Percentiles rank a stretch among this genome's conserved stretches.
Conservation (phyloP, 345 rosid species). For the Gossypium raimondii region DNA sequence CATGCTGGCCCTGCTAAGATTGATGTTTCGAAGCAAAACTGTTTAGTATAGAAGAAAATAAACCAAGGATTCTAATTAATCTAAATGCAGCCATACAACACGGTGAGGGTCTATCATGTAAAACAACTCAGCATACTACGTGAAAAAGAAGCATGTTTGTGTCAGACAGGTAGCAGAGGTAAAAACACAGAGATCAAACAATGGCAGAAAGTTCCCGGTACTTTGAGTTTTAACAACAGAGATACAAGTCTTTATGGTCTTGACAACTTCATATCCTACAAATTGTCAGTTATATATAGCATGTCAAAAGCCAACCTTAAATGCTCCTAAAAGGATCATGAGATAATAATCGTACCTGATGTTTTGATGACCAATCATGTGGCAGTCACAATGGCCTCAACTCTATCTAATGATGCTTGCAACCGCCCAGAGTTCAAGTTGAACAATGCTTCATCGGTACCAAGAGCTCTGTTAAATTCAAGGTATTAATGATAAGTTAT, state of each 20-base stretch:
- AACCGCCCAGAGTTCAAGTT: slow-evolving; percentile 77
- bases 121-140: neutral
- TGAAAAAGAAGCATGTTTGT: neutral
- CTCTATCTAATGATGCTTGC: slow-evolving; percentile 82
- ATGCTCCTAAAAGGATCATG: neutral
- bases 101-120: neutral
- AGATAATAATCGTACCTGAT: slow-evolving; percentile 12
- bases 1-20: slow-evolving; percentile 7
- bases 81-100: neutral
- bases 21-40: neutral
- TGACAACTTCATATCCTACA: neutral
- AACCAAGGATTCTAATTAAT: neutral
- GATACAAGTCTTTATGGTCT: neutral
- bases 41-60: neutral
- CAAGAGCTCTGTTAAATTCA: slow-evolving; percentile 60
- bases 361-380: slow-evolving; percentile 14
- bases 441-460: slow-evolving; percentile 69
- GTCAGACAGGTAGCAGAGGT: neutral
- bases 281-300: neutral
- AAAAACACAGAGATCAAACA: neutral
- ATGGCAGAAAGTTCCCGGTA: neutral
- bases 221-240: neutral
- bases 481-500: slow-evolving; percentile 20
- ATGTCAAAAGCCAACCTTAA: neutral
- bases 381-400: slow-evolving; percentile 70